Percentiles rank a stretch among this genome's conserved stretches.
Conservation (phyloP, 1,284 basidiomycete species). For the Ceratobasidium sp. region DNA sequence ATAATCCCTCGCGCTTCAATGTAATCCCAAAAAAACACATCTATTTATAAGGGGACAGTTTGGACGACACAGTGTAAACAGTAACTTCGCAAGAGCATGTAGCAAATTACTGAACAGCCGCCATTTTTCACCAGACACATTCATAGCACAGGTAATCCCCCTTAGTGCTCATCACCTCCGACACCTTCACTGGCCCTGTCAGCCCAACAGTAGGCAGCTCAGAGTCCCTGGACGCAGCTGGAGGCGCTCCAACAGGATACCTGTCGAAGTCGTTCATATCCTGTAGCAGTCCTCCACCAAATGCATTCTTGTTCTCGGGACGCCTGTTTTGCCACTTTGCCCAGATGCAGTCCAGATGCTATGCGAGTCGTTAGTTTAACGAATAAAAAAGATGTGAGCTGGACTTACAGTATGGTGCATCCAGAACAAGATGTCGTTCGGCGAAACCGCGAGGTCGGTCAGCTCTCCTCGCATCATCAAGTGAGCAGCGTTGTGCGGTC, state of each 20-base stretch:
- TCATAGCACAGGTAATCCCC: slow-evolving; percentile 36
- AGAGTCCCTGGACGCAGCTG: neutral
- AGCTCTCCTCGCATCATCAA: slow-evolving; percentile 37
- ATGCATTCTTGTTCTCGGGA: slow-evolving; percentile 25
- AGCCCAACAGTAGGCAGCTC: neutral
- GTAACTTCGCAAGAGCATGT: too few relatives aligned
- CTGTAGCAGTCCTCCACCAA: slow-evolving; percentile 34
- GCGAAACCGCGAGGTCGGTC: slow-evolving; percentile 27
- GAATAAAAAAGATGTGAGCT: neutral
- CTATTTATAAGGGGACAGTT: too few relatives aligned
- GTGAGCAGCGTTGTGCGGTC: slow-evolving; percentile 38
- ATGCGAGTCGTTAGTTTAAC: neutral
- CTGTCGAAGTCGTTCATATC: slow-evolving; percentile 24
- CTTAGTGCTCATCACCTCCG: slow-evolving; percentile 10
- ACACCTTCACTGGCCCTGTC: neutral
- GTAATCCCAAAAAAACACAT: too few relatives aligned
- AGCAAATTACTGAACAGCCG: too few relatives aligned
- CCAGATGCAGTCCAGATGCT: slow-evolving; percentile 39
- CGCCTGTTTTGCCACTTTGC: slow-evolving; percentile 34
- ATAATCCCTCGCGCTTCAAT: too few relatives aligned
- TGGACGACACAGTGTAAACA: too few relatives aligned
- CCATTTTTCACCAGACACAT: slow-evolving; percentile 12
- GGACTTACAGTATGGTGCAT: slow-evolving; percentile 31
- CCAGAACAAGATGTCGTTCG: slow-evolving; percentile 36
- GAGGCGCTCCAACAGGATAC: slow-evolving; percentile 32